These are phyloP conservation scores for Helichrysum umbraculigerum DNA, from an alignment of 129 eudicot genomes.

Conservation along the genomic window DNA sequence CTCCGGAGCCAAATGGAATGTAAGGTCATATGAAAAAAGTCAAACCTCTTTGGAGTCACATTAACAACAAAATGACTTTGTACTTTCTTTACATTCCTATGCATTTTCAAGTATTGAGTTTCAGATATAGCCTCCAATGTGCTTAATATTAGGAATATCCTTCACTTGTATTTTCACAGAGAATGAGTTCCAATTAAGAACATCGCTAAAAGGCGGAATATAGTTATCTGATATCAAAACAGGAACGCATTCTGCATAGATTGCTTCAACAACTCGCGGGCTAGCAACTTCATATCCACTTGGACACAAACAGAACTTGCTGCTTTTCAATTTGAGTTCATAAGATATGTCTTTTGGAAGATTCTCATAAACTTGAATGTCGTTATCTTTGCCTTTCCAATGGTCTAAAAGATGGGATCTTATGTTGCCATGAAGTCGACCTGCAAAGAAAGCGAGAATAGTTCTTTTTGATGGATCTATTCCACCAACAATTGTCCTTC, in stretches of 20 bases:
- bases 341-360: slow-evolving; percentile 6
- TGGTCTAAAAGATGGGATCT: slow-evolving; percentile 6
- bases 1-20: too few relatives aligned
- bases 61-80: not conserved
- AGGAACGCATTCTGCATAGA: not conserved
- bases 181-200: not conserved
- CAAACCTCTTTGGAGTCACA: not conserved
- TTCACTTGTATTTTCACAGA: not conserved
- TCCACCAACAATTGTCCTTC: not conserved
- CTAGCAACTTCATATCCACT: slow-evolving; percentile 3
- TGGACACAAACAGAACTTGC: slow-evolving; percentile 1
- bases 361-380: not conserved
- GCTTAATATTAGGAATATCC: not conserved
- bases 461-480: not conserved
- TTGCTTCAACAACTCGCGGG: not conserved
- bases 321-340: slow-evolving; percentile 6
- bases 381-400: slow-evolving; percentile 4
- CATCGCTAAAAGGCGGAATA: not conserved
- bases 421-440: slow-evolving; percentile 16
- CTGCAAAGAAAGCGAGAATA: not conserved
- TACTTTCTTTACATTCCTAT: not conserved
- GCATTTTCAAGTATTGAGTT: slow-evolving; percentile 3
- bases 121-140: slow-evolving; percentile 3
- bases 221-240: not conserved
- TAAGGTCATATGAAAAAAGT: not conserved